Evolutionary conservation across 2,329 filamentous ascomycete genomes (phyloP), one percentile per base, ranked within the genome.

Genomic region (Mariannaea elegans): DNA sequence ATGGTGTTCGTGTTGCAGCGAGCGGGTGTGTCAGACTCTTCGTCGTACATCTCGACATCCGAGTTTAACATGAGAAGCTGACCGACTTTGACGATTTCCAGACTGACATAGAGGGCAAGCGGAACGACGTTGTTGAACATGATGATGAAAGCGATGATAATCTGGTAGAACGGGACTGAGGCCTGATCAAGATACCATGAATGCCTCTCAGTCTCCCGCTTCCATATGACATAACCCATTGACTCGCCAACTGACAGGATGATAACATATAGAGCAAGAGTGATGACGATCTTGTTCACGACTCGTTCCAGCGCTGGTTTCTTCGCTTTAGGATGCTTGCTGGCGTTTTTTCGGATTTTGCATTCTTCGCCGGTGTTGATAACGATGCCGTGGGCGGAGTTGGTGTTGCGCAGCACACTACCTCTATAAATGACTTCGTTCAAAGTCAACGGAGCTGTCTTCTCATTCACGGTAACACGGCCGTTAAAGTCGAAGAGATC

Each of bases 51-150:
- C 66, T 93, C 90, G 52, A 95, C 78, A 71, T 98, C 94, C 19
- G 80, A 80, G 65, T 94, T 93, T 56, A 97, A 76, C 72, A 97
- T 85, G 56, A 94, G 82, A 82, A 97, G 89, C 71, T 88, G 85
- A 4, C 84, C 90, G 7, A 96, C 81, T 74, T 96, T 96, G 75
- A 95, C 89, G 59, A 97, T 83, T 65, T 98, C 94, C 75, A 98
- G 81, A 72, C 90, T 95, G 67, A 98, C 92, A 67, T 97, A 98
- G 1, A 98, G 83, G 0, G 93, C 93, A 14, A 98, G 84, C 0
- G 94, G 94, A 59, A 97, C 94, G 77, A 97, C 88, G 36, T 95
- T 98, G 76, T 97, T 98, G 78, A 97, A 97, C 87, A 97, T 94
- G 77, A 98, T 97, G 66, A 97, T 87, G 73, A 93, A 97, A 0